Percentiles rank a stretch among this genome's conserved stretches.
Evolutionary conservation across 1,284 basidiomycete genomes (phyloP).

Genomic region (Dichomitus squalens): DNA sequence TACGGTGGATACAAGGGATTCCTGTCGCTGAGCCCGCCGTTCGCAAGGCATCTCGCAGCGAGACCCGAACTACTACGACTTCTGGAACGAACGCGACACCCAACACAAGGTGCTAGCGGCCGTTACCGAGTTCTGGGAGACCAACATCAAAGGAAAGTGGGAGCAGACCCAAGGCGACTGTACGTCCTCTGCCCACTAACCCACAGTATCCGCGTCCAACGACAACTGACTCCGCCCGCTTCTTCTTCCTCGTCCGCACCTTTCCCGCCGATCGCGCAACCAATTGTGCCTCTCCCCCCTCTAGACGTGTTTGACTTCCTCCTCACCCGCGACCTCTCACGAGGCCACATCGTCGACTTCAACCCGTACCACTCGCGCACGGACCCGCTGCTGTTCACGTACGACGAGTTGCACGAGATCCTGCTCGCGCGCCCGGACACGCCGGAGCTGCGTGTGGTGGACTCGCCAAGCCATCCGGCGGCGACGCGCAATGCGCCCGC

Average conservation of each 20-base stretch:
- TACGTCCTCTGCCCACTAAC: constrained; percentile 40
- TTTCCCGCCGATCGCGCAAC: background rate
- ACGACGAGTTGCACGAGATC: constrained; percentile 69
- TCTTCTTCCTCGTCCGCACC: background rate
- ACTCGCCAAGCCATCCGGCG: constrained; percentile 69
- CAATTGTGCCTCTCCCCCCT: constrained; percentile 1
- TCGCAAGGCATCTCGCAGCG: constrained; percentile 82
- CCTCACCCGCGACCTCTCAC: constrained; percentile 76
- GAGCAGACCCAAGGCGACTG: constrained; percentile 60
- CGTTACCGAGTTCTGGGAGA: constrained; percentile 69
- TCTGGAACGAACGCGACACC: constrained; percentile 67
- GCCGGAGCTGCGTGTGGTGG: constrained; percentile 71
- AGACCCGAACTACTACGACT: constrained; percentile 91
- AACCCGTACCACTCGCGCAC: constrained; percentile 87
- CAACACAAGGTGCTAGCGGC: constrained; percentile 55
- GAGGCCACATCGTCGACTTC: constrained; percentile 87
- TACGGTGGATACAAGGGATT: background rate
- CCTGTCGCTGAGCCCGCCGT: background rate
- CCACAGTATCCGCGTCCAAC: background rate
- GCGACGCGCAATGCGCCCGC: constrained; percentile 69
- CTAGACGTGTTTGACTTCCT: constrained; percentile 91
- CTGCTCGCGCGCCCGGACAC: constrained; percentile 23
- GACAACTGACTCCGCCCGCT: background rate
- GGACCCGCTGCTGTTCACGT: constrained; percentile 86
- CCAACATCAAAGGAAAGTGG: constrained; percentile 65